Conservation (phyloP, 1,139 yeast species). For the Yamadazyma kanchanaburiensis region DNA sequence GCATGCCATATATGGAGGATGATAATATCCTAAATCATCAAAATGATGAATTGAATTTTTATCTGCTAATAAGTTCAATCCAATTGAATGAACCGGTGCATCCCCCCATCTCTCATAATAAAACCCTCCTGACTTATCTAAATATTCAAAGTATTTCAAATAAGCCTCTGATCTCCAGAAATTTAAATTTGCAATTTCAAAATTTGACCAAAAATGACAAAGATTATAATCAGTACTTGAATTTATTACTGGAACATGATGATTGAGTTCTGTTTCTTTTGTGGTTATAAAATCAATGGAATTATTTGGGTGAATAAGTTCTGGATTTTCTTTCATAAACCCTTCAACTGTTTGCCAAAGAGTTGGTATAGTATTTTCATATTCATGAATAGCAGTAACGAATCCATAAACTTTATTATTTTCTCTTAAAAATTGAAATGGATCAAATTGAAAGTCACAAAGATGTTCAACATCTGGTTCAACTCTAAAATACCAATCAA, state of each 20-base stretch:
- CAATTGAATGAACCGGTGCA: conserved; percentile 93
- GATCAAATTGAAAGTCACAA: conserved; percentile 50
- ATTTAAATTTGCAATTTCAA: conserved; percentile 79
- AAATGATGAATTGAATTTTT: conserved; percentile 75
- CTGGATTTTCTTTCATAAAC: conserved; percentile 59
- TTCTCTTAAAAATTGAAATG: conserved; percentile 33
- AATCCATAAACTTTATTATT: conserved; percentile 42
- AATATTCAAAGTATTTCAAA: conserved; percentile 60
- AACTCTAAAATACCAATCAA: conserved; percentile 45
- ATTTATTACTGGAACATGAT: conserved; percentile 11
- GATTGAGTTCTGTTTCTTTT: conserved; percentile 38
- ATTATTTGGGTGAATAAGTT: conserved; percentile 64
- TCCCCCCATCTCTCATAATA: conserved; percentile 97
- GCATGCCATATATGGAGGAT: conserved; percentile 79
- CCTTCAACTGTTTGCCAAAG: conserved; percentile 74
- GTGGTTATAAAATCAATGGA: conserved; percentile 70
- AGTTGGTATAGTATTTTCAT: conserved; percentile 57
- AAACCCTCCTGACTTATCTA: conserved; percentile 79
- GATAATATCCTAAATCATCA: conserved; percentile 86
- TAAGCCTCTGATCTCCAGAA: conserved; percentile 77
- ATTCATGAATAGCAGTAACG: conserved; percentile 42
- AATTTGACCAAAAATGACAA: conserved; percentile 96
- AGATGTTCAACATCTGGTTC: conserved; percentile 47
- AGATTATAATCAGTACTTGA: conserved; percentile 65
- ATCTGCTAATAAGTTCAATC: conserved; percentile 63